These are phyloP conservation scores for Hanseniaspora thailandica DNA, from an alignment of 805 yeast genomes.

Conservation along the genomic window DNA sequence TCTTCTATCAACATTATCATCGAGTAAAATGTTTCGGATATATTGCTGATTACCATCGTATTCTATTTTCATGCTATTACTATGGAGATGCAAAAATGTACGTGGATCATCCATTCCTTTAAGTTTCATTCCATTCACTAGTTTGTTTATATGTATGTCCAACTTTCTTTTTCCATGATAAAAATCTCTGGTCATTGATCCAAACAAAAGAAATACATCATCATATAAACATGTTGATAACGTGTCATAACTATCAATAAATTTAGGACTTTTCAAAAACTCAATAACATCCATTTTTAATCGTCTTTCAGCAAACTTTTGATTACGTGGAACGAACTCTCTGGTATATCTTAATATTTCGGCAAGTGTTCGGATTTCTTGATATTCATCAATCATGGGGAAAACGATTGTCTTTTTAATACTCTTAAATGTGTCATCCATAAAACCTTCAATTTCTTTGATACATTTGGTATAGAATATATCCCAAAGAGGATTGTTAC, in stretches of 20 bases:
- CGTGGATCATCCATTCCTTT: not conserved
- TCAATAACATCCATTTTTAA: not conserved
- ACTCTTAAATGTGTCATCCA: not conserved
- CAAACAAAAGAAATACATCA: not conserved
- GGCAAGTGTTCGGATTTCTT: not conserved
- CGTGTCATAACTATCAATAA: not conserved
- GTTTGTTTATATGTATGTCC: not conserved
- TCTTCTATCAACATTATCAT: not conserved
- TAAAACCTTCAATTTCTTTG: not conserved
- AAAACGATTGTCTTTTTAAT: not conserved
- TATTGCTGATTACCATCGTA: not conserved
- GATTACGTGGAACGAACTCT: not conserved
- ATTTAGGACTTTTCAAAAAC: not conserved
- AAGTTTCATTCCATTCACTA: not conserved
- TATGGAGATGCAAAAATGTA: not conserved
- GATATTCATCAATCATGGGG: not conserved
- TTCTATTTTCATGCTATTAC: not conserved
- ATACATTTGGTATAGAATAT: not conserved
- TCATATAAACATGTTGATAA: not conserved
- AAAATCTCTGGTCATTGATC: not conserved
- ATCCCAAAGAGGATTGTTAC: not conserved
- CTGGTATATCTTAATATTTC: not conserved
- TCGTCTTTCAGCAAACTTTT: not conserved
- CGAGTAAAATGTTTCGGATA: not conserved
- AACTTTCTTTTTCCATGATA: not conserved